These are phyloP conservation scores for Phialophora expanda DNA, from an alignment of 2,329 filamentous ascomycete genomes.

Conservation along the genomic window DNA sequence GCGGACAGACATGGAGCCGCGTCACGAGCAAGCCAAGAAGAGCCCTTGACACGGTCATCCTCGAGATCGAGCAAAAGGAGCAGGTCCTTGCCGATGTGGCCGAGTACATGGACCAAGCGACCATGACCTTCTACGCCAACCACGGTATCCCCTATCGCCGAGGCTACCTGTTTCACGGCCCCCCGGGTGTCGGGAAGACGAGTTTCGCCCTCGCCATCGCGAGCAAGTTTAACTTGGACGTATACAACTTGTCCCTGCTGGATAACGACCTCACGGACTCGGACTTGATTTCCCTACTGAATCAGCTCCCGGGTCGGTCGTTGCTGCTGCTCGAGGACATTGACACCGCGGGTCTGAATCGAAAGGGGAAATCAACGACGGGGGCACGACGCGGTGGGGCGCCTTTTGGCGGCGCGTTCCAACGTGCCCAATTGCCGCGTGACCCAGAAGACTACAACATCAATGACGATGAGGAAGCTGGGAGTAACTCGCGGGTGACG, in stretches of 20 bases:
- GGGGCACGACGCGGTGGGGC: neutral
- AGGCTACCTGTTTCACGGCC: slow-evolving; percentile 79
- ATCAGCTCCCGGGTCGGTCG: slow-evolving; percentile 65
- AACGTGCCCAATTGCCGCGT: neutral
- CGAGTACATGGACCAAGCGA: slow-evolving; percentile 39
- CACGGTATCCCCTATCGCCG: slow-evolving; percentile 72
- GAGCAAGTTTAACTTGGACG: slow-evolving; percentile 69
- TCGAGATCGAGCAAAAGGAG: slow-evolving; percentile 35
- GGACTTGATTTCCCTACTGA: slow-evolving; percentile 65
- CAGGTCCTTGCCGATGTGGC: slow-evolving; percentile 34
- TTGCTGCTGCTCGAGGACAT: slow-evolving; percentile 74
- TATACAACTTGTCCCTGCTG: slow-evolving; percentile 67
- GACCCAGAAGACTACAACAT: slow-evolving; percentile 22
- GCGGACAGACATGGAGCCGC: slow-evolving; percentile 38
- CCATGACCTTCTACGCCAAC: slow-evolving; percentile 40
- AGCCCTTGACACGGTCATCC: slow-evolving; percentile 38
- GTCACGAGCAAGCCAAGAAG: slow-evolving; percentile 37
- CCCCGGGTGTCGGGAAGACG: slow-evolving; percentile 76
- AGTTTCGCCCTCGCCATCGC: slow-evolving; percentile 70
- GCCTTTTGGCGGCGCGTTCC: too few species aligned
- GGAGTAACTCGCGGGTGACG: slow-evolving; percentile 58
- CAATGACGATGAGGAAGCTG: slow-evolving; percentile 34
- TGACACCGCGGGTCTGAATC: slow-evolving; percentile 64
- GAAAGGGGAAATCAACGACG: slow-evolving; percentile 32
- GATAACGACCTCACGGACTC: slow-evolving; percentile 69